phyloP scores from a whole-genome alignment of 768 basidiomycete genomes.

The Postia placenta region DNA sequence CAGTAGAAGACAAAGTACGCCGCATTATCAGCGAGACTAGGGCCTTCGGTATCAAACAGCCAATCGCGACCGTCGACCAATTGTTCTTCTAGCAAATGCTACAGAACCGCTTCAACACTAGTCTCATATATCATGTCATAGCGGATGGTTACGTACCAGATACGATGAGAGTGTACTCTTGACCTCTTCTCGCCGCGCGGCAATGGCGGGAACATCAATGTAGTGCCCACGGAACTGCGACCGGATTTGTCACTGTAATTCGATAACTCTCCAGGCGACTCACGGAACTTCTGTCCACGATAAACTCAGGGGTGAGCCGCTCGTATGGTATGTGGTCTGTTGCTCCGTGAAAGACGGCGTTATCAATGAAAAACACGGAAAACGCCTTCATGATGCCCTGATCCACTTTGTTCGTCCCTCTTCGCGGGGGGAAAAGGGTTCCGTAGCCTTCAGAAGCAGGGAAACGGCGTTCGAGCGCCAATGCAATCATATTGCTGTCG shows the following conservation, averaged over 20 bases:
- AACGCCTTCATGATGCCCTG: constrained; percentile 45
- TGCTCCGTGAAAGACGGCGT: constrained; percentile 35
- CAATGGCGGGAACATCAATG: constrained; percentile 34
- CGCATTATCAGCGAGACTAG: constrained; percentile 47
- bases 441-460: constrained; percentile 41
- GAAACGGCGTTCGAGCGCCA: constrained; percentile 48
- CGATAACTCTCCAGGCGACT: constrained; percentile 14
- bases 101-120: not conserved
- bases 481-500: constrained; percentile 49
- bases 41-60: constrained; percentile 48
- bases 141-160: constrained; percentile 29
- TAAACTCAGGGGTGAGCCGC: constrained; percentile 36
- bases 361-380: constrained; percentile 40
- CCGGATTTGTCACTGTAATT: too few species aligned
- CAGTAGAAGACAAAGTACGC: constrained; percentile 44
- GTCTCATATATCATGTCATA: not conserved
- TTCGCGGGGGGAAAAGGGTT: constrained; percentile 43
- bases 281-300: constrained; percentile 45
- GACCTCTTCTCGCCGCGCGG: constrained; percentile 23
- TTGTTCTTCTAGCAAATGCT: constrained; percentile 37
- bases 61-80: constrained; percentile 49
- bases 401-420: constrained; percentile 34
- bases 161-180: constrained; percentile 40
- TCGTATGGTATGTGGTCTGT: constrained; percentile 41
- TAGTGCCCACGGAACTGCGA: constrained; percentile 23